Base-by-base conservation (phyloP, 495 filamentous ascomycete genomes). In the Daldinia loculata region DNA sequence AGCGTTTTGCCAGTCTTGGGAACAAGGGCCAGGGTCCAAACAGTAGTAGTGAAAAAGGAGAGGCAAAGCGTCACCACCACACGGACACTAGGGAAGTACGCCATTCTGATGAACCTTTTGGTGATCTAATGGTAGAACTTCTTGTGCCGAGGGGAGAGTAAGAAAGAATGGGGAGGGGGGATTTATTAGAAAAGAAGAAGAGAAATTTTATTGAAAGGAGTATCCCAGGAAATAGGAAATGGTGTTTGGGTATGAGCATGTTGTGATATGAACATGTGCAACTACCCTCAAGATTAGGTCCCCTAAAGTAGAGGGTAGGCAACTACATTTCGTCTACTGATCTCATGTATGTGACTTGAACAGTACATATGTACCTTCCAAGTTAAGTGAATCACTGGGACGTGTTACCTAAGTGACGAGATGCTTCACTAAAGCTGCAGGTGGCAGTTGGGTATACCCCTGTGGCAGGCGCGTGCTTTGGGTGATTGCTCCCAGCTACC, bases 1-100 rank as follows among this genome's bases (percentile, higher is more conserved):
- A 77, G 57, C 0, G 67, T 76, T 26, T 75, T 70, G 66, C 74
- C 69, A 38, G 52, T 27, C 4, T 66, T 70, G 1, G 30, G 52
- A n/a, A 15, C 9, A 48, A 32, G 38, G 26, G 63, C 15, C 11
- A 66, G 52, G 17, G 65, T 70, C 19, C 66, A 63, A 15, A 38
- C 36, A 29, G 64, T 56, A 17, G 56, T 22, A 12, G 61, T 63
- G 32, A 70, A 62, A 17, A 76, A 51, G 24, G 60, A 68, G 59
- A 74, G 45, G 11, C 51, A 71, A 43, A 66, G 68, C 59, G 61
- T 66, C 34, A 72, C 52, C 27, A 65, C 66, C 62, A 67, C 66
- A 12, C 75, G 36, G 56, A 60, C 66, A 58, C 52, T 17, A 30
- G 65, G 56, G 62, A 66, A 66, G 57, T 50, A 41, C 5, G 61